Conservation (phyloP, 192 early-diverging fungal species). For the Gaertneriomyces sp. region DNA sequence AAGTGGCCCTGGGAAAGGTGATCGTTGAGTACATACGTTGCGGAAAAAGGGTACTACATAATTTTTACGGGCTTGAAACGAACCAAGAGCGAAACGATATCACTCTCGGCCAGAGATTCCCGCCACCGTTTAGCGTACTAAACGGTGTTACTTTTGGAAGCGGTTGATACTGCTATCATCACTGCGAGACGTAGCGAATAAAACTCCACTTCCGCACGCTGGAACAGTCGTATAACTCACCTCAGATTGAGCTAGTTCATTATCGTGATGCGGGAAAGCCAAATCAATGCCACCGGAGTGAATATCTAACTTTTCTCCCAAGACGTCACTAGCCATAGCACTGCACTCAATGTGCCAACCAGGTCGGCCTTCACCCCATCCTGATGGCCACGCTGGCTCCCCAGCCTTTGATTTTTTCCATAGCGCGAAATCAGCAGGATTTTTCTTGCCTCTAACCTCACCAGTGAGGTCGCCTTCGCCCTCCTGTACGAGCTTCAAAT, state of each 20-base stretch:
- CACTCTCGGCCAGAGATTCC: slow-evolving; percentile 4
- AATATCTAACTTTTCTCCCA: slow-evolving; percentile 86
- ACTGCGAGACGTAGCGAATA: too few species aligned
- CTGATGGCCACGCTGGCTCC: slow-evolving; percentile 90
- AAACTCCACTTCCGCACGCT: too few species aligned
- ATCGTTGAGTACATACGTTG: neutral
- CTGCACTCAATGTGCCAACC: slow-evolving; percentile 99
- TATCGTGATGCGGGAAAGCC: slow-evolving; percentile 98
- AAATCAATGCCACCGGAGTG: slow-evolving; percentile 95
- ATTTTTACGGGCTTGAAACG: slow-evolving; percentile 5
- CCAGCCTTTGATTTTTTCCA: slow-evolving; percentile 94
- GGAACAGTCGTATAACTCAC: slow-evolving; percentile 16
- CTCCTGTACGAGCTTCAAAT: slow-evolving; percentile 76
- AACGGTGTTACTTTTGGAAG: too few species aligned
- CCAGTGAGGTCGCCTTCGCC: slow-evolving; percentile 80
- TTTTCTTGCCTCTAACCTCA: slow-evolving; percentile 65
- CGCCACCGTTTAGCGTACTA: neutral
- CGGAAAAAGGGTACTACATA: slow-evolving; percentile 5
- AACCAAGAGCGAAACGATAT: slow-evolving; percentile 4
- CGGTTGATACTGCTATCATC: too few species aligned
- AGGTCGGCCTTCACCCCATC: slow-evolving; percentile 90
- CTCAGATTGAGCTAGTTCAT: slow-evolving; percentile 95
- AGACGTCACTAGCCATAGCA: slow-evolving; percentile 91
- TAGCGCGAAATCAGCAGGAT: slow-evolving; percentile 84
- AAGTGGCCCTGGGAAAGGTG: slow-evolving; percentile 62